Evolutionary conservation across 495 filamentous ascomycete genomes (phyloP).

Genomic region (Penicillium steckii): DNA sequence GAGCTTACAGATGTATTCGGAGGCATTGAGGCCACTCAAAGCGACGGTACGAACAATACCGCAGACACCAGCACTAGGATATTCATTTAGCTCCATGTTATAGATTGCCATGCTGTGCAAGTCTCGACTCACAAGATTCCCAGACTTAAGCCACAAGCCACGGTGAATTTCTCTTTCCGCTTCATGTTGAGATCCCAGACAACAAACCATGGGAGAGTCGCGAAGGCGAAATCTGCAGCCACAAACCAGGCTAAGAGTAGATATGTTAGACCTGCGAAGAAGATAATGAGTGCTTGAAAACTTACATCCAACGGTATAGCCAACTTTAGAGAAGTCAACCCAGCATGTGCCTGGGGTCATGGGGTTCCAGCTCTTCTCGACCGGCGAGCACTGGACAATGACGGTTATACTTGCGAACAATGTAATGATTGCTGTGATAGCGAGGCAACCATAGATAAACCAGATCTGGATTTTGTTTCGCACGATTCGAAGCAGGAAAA

Average conservation of each 20-base stretch:
- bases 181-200: constrained; percentile 35
- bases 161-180: constrained; percentile 28
- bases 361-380: constrained; percentile 24
- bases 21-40: constrained; percentile 17
- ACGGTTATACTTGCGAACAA: constrained; percentile 22
- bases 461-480: constrained; percentile 25
- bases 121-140: constrained; percentile 23
- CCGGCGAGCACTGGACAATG: constrained; percentile 24
- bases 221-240: constrained; percentile 26
- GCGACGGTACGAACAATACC: constrained; percentile 30
- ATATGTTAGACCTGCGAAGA: background rate
- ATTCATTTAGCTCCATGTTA: background rate
- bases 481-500: constrained; percentile 28
- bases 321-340: constrained; percentile 28
- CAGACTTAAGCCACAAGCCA: constrained; percentile 26
- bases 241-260: constrained; percentile 22
- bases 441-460: constrained; percentile 21
- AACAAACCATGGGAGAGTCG: constrained; percentile 30
- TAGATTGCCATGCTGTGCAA: background rate
- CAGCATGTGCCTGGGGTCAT: constrained; percentile 18
- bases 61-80: constrained; percentile 25
- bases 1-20: constrained; percentile 26
- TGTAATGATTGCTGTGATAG: constrained; percentile 18
- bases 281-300: background rate
- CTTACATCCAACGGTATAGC: constrained; percentile 27